These are phyloP conservation scores for Ceratocystiopsis sp. DNA, from an alignment of 2,329 filamentous ascomycete genomes.

Conservation along the genomic window DNA sequence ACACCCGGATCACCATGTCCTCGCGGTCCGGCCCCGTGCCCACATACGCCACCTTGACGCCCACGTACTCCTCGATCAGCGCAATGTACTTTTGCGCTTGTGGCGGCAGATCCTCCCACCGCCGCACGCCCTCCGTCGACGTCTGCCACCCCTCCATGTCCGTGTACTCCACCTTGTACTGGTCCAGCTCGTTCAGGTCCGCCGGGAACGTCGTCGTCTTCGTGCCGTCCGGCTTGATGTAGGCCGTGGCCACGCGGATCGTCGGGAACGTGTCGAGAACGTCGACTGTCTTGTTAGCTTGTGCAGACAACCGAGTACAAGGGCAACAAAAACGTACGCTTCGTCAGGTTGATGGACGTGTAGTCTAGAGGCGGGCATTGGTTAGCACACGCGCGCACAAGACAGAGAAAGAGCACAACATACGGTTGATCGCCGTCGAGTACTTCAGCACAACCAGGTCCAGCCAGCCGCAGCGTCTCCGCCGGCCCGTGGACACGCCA, in stretches of 20 bases:
- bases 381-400: background rate
- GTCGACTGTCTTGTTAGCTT: conserved; percentile 39
- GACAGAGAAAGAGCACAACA: background rate
- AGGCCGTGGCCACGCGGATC: conserved; percentile 58
- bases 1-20: conserved; percentile 33
- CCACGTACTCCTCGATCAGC: conserved; percentile 47
- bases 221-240: conserved; percentile 33
- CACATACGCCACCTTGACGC: conserved; percentile 45
- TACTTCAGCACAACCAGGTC: conserved; percentile 55
- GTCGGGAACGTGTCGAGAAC: conserved; percentile 57
- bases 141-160: conserved; percentile 54
- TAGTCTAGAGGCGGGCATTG: conserved; percentile 35
- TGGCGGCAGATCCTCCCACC: conserved; percentile 44
- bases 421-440: conserved; percentile 17
- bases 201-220: conserved; percentile 47
- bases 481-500: conserved; percentile 31
- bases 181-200: conserved; percentile 34
- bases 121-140: conserved; percentile 41
- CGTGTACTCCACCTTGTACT: conserved; percentile 48
- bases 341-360: conserved; percentile 41
- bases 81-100: conserved; percentile 49
- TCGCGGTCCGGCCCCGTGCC: conserved; percentile 50
- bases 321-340: conserved; percentile 12
- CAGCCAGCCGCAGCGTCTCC: conserved; percentile 38
- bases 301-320: conserved; percentile 9